phyloP scores from a whole-genome alignment of 1,284 basidiomycete species.

The Ceratobasidium sp. region DNA sequence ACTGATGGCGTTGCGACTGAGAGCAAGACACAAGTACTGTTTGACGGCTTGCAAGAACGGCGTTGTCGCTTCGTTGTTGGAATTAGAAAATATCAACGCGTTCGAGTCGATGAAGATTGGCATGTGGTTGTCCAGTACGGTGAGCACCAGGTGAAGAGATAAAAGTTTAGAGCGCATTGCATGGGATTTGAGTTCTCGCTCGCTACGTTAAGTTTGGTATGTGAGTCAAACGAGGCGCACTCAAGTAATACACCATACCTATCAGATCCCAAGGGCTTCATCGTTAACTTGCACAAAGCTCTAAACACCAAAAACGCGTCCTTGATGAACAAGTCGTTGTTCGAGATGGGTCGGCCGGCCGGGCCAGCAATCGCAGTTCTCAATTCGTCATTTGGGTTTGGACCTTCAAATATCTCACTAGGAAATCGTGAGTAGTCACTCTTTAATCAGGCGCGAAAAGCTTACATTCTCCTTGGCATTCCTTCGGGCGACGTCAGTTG shows the following conservation, averaged over 20 bases:
- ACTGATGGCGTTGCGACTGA: conserved; percentile 96
- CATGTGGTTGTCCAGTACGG: conserved; percentile 92
- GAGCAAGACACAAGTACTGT: conserved; percentile 91
- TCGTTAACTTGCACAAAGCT: conserved; percentile 95
- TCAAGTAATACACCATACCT: conserved; percentile 56
- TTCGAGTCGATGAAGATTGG: conserved; percentile 83
- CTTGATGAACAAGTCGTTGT: conserved; percentile 89
- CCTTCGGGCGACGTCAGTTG: background rate
- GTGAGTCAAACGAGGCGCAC: background rate
- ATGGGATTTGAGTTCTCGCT: conserved; percentile 91
- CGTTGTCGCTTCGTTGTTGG: conserved; percentile 78
- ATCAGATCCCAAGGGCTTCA: conserved; percentile 93
- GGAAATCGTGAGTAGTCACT: background rate
- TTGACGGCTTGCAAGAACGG: conserved; percentile 91
- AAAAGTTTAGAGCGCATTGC: conserved; percentile 95
- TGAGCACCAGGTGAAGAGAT: conserved; percentile 90
- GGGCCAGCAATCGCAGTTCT: conserved; percentile 24
- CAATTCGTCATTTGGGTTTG: conserved; percentile 49
- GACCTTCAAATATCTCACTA: conserved; percentile 46
- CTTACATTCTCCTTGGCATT: conserved; percentile 15
- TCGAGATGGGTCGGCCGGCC: conserved; percentile 52
- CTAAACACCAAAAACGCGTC: conserved; percentile 97
- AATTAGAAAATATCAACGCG: conserved; percentile 87
- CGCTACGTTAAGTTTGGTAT: conserved; percentile 57
- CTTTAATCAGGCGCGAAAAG: background rate